Percentiles rank a stretch among this genome's conserved stretches.
Evolutionary conservation across 1,284 basidiomycete species (phyloP).

Genomic region (Stygiomarasmius scandens): DNA sequence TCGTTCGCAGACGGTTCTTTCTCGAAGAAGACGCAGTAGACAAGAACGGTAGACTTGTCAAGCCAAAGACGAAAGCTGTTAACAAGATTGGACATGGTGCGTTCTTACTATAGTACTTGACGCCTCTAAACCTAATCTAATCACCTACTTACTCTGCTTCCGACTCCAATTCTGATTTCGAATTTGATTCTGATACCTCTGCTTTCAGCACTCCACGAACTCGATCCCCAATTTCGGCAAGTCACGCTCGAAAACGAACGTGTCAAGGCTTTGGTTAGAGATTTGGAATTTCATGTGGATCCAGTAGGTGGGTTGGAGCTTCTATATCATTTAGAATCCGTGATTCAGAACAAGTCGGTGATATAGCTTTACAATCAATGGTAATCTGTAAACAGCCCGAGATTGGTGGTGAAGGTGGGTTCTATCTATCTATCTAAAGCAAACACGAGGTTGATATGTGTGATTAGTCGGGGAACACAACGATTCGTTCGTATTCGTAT

Average conservation of each 20-base stretch:
- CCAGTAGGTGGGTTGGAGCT: constrained; percentile 65
- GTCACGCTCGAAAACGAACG: constrained; percentile 78
- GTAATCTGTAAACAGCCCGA: constrained; percentile 88
- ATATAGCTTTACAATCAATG: constrained; percentile 88
- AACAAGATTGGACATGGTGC: constrained; percentile 86
- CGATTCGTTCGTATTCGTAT: constrained; percentile 69
- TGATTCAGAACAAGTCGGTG: too few relatives aligned
- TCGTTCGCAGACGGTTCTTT: constrained; percentile 77
- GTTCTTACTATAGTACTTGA: too few relatives aligned
- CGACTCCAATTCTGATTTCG: too few relatives aligned
- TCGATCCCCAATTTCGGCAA: constrained; percentile 80
- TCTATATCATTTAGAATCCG: neutral
- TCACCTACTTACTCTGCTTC: too few relatives aligned
- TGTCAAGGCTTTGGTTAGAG: constrained; percentile 68
- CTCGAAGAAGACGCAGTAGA: constrained; percentile 82
- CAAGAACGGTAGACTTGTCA: constrained; percentile 63
- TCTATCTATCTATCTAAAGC: constrained; percentile 2
- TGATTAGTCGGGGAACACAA: constrained; percentile 73
- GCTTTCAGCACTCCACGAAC: constrained; percentile 70
- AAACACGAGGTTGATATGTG: constrained; percentile 6
- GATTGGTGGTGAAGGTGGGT: constrained; percentile 85
- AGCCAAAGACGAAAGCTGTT: constrained; percentile 78
- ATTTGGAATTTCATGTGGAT: constrained; percentile 79
- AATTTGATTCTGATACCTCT: neutral
- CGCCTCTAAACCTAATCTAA: too few relatives aligned